phyloP scores from a whole-genome alignment of 495 filamentous ascomycete species.

The Annulohypoxylon stygium region DNA sequence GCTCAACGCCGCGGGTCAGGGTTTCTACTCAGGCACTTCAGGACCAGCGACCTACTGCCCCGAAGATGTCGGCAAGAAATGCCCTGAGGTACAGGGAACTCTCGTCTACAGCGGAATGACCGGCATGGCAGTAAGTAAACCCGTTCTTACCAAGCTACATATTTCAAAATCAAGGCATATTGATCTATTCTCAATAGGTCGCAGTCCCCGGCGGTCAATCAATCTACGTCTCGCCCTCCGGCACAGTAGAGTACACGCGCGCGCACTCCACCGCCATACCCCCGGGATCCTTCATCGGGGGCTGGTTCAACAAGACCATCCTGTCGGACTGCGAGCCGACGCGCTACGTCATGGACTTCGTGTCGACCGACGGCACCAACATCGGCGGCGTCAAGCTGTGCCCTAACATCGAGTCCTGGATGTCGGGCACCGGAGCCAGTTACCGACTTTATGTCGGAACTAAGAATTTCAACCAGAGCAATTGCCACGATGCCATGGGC shows the following conservation, averaged over 20 bases:
- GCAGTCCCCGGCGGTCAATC: constrained; percentile 75
- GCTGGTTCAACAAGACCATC: constrained; percentile 54
- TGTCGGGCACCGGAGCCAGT: constrained; percentile 26
- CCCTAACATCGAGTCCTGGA: constrained; percentile 31
- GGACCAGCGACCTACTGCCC: constrained; percentile 45
- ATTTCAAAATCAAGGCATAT: neutral
- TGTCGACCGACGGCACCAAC: constrained; percentile 35
- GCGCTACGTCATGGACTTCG: constrained; percentile 38
- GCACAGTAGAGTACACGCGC: constrained; percentile 70
- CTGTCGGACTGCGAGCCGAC: constrained; percentile 32
- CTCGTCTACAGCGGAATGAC: constrained; percentile 36
- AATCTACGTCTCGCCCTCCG: constrained; percentile 69
- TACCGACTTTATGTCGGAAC: constrained; percentile 41
- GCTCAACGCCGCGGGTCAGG: constrained; percentile 41
- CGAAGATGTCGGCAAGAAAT: constrained; percentile 1
- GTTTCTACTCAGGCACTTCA: constrained; percentile 40
- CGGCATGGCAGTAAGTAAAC: constrained; percentile 42
- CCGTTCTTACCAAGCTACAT: neutral
- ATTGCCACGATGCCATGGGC: constrained; percentile 39
- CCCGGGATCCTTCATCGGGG: constrained; percentile 60
- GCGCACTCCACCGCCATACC: constrained; percentile 72
- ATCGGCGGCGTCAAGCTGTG: constrained; percentile 42
- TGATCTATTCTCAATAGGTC: constrained; percentile 51
- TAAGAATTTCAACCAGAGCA: constrained; percentile 26
- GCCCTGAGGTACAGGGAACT: constrained; percentile 41